A percentile compares a stretch with the other conserved stretches of the same genome.
Conservation (phyloP, 2,329 filamentous ascomycete genomes). For the Clathrospora elynae region DNA sequence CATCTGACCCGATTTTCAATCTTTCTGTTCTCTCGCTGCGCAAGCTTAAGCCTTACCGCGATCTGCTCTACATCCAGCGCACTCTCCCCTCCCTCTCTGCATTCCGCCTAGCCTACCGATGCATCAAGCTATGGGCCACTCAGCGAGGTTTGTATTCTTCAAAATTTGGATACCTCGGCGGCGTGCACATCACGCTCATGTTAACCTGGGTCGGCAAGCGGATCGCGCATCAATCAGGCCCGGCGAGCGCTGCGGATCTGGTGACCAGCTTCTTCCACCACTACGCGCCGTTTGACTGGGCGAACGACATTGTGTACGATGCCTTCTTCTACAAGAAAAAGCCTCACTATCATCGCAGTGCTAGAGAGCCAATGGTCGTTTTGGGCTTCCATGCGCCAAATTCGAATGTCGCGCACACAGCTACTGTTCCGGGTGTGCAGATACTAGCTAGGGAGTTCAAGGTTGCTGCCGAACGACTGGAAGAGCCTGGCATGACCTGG, state of each 20-base stretch:
- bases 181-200: slow-evolving; percentile 68
- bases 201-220: slow-evolving; percentile 65
- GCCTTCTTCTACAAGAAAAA: slow-evolving; percentile 57
- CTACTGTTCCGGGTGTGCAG: slow-evolving; percentile 59
- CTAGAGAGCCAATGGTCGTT: slow-evolving; percentile 66
- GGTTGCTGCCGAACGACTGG: slow-evolving; percentile 53
- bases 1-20: slow-evolving; percentile 60
- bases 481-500: slow-evolving; percentile 35
- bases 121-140: slow-evolving; percentile 67
- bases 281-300: slow-evolving; percentile 67
- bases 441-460: slow-evolving; percentile 59
- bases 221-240: slow-evolving; percentile 29
- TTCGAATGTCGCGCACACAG: slow-evolving; percentile 63
- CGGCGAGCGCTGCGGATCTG: slow-evolving; percentile 57
- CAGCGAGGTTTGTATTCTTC: slow-evolving; percentile 67
- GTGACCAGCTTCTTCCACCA: slow-evolving; percentile 66
- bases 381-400: slow-evolving; percentile 66
- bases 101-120: slow-evolving; percentile 64
- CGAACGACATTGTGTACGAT: slow-evolving; percentile 60
- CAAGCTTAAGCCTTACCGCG: slow-evolving; percentile 68
- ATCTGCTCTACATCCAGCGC: slow-evolving; percentile 64
- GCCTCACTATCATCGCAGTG: slow-evolving; percentile 58
- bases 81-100: slow-evolving; percentile 64
- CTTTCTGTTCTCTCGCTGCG: slow-evolving; percentile 62
- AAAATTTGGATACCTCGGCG: slow-evolving; percentile 68